phyloP scores from a whole-genome alignment of 2,329 filamentous ascomycete genomes.

The Didymella segeticola region DNA sequence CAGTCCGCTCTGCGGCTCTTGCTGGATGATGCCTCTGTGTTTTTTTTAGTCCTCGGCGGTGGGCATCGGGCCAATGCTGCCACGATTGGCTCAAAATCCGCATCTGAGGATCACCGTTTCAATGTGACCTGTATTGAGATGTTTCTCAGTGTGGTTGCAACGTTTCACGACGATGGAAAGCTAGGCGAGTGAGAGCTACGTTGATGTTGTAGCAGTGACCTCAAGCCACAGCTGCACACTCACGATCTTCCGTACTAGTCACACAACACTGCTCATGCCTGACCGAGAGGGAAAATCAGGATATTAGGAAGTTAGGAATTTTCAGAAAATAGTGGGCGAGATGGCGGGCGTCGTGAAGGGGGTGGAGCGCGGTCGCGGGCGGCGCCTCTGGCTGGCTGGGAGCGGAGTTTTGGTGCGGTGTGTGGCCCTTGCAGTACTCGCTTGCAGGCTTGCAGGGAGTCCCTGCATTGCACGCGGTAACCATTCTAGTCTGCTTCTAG shows the following conservation, averaged over 20 bases:
- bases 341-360: conserved; percentile 8
- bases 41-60: conserved; percentile 4
- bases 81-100: conserved; percentile 2
- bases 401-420: conserved; percentile 2
- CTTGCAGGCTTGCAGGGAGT: not conserved
- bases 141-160: not conserved
- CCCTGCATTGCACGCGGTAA: not conserved
- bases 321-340: too few species aligned
- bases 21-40: not conserved
- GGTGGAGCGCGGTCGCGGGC: conserved; percentile 16
- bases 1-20: conserved; percentile 2
- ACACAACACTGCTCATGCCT: too few species aligned
- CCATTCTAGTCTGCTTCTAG: conserved; percentile 7
- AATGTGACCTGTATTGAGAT: not conserved
- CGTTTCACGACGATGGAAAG: not conserved
- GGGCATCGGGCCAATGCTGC: not conserved
- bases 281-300: conserved; percentile 2
- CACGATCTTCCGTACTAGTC: not conserved
- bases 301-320: conserved; percentile 2
- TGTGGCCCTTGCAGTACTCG: not conserved
- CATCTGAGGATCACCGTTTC: not conserved
- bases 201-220: not conserved
- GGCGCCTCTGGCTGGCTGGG: not conserved
- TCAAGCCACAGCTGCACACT: not conserved
- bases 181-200: not conserved